phyloP scores from a whole-genome alignment of 2,329 filamentous ascomycete species.

The Fusarium palustre region DNA sequence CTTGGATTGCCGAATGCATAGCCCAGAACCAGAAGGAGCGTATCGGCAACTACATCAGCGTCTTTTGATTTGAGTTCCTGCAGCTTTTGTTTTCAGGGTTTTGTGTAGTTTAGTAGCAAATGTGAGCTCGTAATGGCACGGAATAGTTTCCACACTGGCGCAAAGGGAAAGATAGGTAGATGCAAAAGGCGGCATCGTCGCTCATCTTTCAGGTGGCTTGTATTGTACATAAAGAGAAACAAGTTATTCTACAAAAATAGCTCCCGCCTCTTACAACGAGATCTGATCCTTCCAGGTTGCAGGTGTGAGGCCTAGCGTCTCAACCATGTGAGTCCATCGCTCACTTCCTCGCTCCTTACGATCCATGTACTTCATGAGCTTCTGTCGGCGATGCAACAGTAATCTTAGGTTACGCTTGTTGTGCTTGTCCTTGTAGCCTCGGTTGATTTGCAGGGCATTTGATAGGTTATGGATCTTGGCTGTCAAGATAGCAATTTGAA shows the following conservation, averaged over 20 bases:
- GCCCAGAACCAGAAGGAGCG: constrained; percentile 99
- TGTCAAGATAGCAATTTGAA: constrained; percentile 96
- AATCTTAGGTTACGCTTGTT: constrained; percentile 92
- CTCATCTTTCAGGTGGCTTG: constrained; percentile 49
- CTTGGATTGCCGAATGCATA: constrained; percentile 99
- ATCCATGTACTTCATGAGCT: constrained; percentile 86
- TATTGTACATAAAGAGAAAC: constrained; percentile 65
- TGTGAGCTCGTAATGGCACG: constrained; percentile 54
- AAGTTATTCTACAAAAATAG: constrained; percentile 57
- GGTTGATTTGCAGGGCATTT: constrained; percentile 73
- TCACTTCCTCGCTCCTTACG: constrained; percentile 90
- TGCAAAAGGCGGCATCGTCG: constrained; percentile 45
- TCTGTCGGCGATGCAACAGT: constrained; percentile 89
- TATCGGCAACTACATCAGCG: constrained; percentile 98
- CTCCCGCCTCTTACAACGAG: constrained; percentile 48
- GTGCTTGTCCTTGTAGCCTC: constrained; percentile 86
- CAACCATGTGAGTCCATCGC: constrained; percentile 87
- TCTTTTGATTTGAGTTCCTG: constrained; percentile 72
- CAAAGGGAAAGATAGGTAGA: constrained; percentile 48
- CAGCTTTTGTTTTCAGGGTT: constrained; percentile 46
- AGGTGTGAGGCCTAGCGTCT: constrained; percentile 85
- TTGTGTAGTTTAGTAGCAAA: constrained; percentile 60
- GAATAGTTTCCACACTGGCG: constrained; percentile 50
- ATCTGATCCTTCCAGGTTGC: constrained; percentile 95
- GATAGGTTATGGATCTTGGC: constrained; percentile 89